phyloP scores from a whole-genome alignment of 495 filamentous ascomycete species.

The Talaromyces proteolyticus region DNA sequence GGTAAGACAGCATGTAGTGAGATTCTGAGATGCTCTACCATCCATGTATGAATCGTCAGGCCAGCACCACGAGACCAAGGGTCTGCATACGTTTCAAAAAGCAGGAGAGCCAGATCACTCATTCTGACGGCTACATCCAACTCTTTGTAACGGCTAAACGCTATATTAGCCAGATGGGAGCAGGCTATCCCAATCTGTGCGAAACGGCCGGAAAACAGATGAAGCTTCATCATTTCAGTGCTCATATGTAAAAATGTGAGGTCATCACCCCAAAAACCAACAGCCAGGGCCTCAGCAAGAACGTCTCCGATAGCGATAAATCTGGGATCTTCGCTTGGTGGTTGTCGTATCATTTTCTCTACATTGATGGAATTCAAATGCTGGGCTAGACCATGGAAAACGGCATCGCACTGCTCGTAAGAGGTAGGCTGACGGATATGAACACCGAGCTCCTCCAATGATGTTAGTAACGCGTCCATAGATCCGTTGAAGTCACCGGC shows the following conservation, averaged over 20 bases:
- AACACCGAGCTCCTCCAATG: slow-evolving; percentile 60
- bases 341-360: slow-evolving; percentile 45
- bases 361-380: slow-evolving; percentile 55
- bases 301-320: slow-evolving; percentile 66
- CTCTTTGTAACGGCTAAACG: slow-evolving; percentile 67
- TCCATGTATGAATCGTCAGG: slow-evolving; percentile 65
- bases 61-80: slow-evolving; percentile 64
- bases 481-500: slow-evolving; percentile 62
- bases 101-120: slow-evolving; percentile 54
- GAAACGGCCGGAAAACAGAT: slow-evolving; percentile 59
- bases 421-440: slow-evolving; percentile 57
- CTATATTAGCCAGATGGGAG: slow-evolving; percentile 67
- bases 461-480: slow-evolving; percentile 60
- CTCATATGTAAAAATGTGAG: slow-evolving; percentile 71
- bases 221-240: slow-evolving; percentile 64
- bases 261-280: slow-evolving; percentile 78
- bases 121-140: slow-evolving; percentile 61
- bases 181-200: slow-evolving; percentile 73
- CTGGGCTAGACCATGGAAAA: slow-evolving; percentile 56
- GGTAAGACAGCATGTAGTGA: slow-evolving; percentile 55
- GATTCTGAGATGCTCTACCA: slow-evolving; percentile 65
- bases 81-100: slow-evolving; percentile 63
- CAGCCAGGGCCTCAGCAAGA: slow-evolving; percentile 67
- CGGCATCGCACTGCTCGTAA: slow-evolving; percentile 67
- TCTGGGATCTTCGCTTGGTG: slow-evolving; percentile 43